Evolutionary conservation across 2,329 filamentous ascomycete genomes (phyloP).

Genomic region (Fusarium acutatum): DNA sequence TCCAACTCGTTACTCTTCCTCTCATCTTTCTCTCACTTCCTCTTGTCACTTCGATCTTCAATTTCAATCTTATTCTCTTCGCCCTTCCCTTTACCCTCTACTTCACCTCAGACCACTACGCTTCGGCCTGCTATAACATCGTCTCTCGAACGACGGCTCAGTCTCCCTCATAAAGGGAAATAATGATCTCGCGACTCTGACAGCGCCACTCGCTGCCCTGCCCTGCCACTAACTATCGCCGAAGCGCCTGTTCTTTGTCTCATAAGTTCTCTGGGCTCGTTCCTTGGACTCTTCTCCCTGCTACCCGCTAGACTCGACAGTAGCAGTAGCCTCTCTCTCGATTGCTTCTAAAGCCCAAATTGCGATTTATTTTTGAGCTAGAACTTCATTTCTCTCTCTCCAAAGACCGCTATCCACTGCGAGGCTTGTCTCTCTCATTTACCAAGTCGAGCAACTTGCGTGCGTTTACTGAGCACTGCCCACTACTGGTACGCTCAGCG

Average conservation of each 20-base stretch:
- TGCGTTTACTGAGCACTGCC: constrained; percentile 26
- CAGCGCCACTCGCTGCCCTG: constrained; percentile 38
- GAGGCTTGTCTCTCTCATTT: constrained; percentile 25
- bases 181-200: constrained; percentile 42
- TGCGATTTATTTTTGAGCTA: constrained; percentile 9
- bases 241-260: constrained; percentile 46
- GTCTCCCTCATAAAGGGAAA: constrained; percentile 35
- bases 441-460: constrained; percentile 9
- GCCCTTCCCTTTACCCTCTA: constrained; percentile 16
- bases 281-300: constrained; percentile 39
- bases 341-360: constrained; percentile 26
- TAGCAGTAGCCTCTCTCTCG: constrained; percentile 27
- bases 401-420: background rate
- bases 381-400: background rate
- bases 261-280: constrained; percentile 39
- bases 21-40: constrained; percentile 32
- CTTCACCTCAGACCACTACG: constrained; percentile 10
- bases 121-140: constrained; percentile 29
- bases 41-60: constrained; percentile 39
- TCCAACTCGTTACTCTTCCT: constrained; percentile 32
- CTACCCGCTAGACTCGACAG: constrained; percentile 39
- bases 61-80: constrained; percentile 25
- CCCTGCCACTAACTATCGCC: constrained; percentile 39
- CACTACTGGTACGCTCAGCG: constrained; percentile 27
- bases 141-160: constrained; percentile 32